Conservation (phyloP, 768 basidiomycete species). For the Suillus ampliporus region DNA sequence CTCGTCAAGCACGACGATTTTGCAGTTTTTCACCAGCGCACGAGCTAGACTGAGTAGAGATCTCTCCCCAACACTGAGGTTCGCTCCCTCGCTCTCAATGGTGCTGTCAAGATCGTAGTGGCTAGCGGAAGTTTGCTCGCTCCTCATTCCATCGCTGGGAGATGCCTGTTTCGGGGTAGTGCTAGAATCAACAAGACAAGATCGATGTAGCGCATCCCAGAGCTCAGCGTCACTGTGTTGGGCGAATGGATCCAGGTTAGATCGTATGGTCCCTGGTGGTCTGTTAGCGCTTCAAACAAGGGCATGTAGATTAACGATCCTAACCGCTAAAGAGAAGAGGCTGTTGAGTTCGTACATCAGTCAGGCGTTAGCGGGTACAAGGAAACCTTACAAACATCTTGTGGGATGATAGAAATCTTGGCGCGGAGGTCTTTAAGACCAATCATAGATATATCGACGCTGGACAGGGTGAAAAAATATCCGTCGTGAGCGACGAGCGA, state of each 20-base stretch:
- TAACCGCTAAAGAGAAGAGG: constrained; percentile 62
- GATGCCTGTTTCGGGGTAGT: constrained; percentile 20
- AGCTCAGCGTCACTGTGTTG: constrained; percentile 66
- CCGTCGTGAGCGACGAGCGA: neutral
- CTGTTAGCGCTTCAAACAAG: constrained; percentile 22
- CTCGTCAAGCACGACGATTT: constrained; percentile 57
- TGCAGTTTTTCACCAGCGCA: constrained; percentile 56
- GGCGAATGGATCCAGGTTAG: constrained; percentile 63
- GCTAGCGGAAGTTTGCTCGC: constrained; percentile 23
- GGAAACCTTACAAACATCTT: constrained; percentile 52
- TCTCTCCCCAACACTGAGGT: constrained; percentile 54
- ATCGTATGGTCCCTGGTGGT: constrained; percentile 58
- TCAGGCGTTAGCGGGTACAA: neutral
- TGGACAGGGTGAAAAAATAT: constrained; percentile 25
- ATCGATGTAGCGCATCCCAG: constrained; percentile 74
- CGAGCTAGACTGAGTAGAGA: constrained; percentile 58
- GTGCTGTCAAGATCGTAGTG: constrained; percentile 56
- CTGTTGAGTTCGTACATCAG: constrained; percentile 34
- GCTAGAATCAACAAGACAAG: constrained; percentile 47
- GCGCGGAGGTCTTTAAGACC: constrained; percentile 67
- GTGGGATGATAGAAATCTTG: constrained; percentile 68
- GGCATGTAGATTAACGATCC: constrained; percentile 35
- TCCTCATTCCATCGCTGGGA: constrained; percentile 25
- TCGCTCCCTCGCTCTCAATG: constrained; percentile 59
- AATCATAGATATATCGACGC: constrained; percentile 69